Percentiles rank a stretch among this genome's conserved stretches.
phyloP scores from a whole-genome alignment of 1,139 yeast species.

The Suhomyces terraborum region DNA sequence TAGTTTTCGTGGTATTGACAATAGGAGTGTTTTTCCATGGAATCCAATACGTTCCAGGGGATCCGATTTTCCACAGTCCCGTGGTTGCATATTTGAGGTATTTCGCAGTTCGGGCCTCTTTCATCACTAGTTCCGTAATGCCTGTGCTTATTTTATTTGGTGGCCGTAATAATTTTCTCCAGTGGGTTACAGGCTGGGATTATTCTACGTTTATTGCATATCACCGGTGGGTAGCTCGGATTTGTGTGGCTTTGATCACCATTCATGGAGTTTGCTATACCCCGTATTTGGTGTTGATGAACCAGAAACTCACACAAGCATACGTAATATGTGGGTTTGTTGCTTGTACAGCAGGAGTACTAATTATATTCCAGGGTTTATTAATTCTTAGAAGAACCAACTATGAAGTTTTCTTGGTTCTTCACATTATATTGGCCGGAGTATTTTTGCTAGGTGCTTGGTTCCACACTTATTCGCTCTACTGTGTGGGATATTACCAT shows the following conservation, averaged over 20 bases:
- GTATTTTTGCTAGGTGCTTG: constrained; percentile 46
- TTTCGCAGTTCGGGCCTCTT: constrained; percentile 59
- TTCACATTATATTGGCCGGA: constrained; percentile 47
- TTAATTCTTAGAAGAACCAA: constrained; percentile 40
- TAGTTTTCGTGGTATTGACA: constrained; percentile 11
- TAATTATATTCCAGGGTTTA: constrained; percentile 40
- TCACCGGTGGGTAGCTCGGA: constrained; percentile 63
- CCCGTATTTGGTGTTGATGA: constrained; percentile 14
- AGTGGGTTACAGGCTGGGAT: constrained; percentile 60
- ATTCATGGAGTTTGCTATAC: constrained; percentile 44
- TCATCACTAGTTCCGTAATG: constrained; percentile 52
- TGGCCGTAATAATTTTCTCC: constrained; percentile 61
- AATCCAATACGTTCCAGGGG: constrained; percentile 28
- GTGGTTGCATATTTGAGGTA: constrained; percentile 32
- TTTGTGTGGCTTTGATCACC: constrained; percentile 39
- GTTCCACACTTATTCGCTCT: constrained; percentile 41
- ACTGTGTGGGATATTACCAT: constrained; percentile 42
- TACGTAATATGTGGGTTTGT: constrained; percentile 34
- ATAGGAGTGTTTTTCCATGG: constrained; percentile 14
- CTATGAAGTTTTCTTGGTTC: constrained; percentile 45
- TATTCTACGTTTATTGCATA: constrained; percentile 58
- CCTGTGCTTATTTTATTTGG: constrained; percentile 59
- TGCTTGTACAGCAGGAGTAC: constrained; percentile 33
- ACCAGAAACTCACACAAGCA: constrained; percentile 17
- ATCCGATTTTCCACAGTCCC: constrained; percentile 29